Conservation (phyloP, 345 rosid genomes). For the Limnanthes douglasii region DNA sequence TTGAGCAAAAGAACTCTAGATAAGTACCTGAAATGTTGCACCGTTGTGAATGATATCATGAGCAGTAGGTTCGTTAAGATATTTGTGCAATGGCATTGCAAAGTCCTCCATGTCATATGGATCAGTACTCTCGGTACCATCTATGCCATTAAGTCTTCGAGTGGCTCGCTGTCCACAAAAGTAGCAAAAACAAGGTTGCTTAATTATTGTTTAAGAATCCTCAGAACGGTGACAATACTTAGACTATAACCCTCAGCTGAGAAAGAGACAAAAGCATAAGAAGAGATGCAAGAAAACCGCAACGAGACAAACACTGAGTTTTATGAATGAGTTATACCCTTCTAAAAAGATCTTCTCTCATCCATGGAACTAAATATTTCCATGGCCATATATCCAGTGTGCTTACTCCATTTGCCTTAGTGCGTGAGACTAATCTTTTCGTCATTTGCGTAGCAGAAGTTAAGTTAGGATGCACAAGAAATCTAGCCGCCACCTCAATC, state of each 20-base stretch:
- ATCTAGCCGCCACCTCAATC: slow-evolving; percentile 90
- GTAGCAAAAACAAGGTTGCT: slow-evolving; percentile 9
- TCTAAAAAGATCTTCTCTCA: slow-evolving; percentile 88
- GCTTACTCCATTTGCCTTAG: slow-evolving; percentile 47
- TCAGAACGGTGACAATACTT: no score
- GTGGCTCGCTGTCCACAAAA: slow-evolving; percentile 59
- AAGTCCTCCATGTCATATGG: slow-evolving; percentile 72
- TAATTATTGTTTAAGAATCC: neutral
- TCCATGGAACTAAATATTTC: slow-evolving; percentile 97
- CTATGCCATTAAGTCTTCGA: slow-evolving; percentile 29
- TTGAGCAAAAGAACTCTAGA: slow-evolving; percentile 3
- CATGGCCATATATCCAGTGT: slow-evolving; percentile 99
- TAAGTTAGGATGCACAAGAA: slow-evolving; percentile 89
- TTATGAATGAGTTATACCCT: slow-evolving; percentile 35
- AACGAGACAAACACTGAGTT: neutral
- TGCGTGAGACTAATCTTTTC: slow-evolving; percentile 54
- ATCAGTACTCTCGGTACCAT: slow-evolving; percentile 23
- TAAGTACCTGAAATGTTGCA: slow-evolving; percentile 77
- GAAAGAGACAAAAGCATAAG: slow-evolving; percentile 1
- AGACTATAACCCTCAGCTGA: slow-evolving; percentile 2
- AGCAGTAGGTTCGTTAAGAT: slow-evolving; percentile 54
- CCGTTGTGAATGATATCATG: slow-evolving; percentile 87
- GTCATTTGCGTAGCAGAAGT: slow-evolving; percentile 63
- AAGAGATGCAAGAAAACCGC: slow-evolving; percentile 1
- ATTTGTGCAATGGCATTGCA: slow-evolving; percentile 70